A percentile compares a stretch with the other conserved stretches of the same genome.
These are phyloP conservation scores for Penicillium bovifimosum DNA, from an alignment of 495 filamentous ascomycete species.

Conservation along the genomic window DNA sequence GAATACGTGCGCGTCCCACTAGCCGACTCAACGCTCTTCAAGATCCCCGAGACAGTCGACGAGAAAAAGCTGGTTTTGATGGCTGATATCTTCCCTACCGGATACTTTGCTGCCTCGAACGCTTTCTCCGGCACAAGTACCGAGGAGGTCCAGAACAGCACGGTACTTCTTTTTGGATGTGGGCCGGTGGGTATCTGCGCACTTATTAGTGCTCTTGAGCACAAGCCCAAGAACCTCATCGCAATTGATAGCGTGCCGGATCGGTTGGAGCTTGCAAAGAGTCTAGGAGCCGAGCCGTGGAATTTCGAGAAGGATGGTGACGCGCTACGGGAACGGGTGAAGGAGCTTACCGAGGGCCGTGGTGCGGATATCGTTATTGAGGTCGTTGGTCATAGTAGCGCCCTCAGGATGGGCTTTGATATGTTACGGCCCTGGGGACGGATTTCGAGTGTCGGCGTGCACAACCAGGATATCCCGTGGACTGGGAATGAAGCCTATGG, in stretches of 20 bases:
- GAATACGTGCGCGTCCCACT: conserved; percentile 79
- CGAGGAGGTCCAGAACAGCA: conserved; percentile 52
- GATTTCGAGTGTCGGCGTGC: conserved; percentile 80
- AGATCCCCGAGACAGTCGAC: conserved; percentile 61
- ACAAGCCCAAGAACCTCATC: conserved; percentile 66
- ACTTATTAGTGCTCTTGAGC: conserved; percentile 67
- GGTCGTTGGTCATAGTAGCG: conserved; percentile 74
- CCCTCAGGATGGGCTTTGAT: conserved; percentile 74
- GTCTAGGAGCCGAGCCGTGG: conserved; percentile 71
- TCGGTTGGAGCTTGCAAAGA: conserved; percentile 63
- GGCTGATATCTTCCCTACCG: conserved; percentile 60
- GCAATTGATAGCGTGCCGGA: conserved; percentile 75
- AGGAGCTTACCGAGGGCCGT: conserved; percentile 67
- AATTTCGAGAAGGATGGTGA: conserved; percentile 66
- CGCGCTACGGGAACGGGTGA: conserved; percentile 49
- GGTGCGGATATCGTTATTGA: conserved; percentile 86
- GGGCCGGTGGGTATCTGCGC: conserved; percentile 84
- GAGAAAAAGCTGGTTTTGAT: conserved; percentile 66
- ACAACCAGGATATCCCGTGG: conserved; percentile 85
- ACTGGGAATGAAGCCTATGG: conserved; percentile 78
- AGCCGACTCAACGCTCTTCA: conserved; percentile 71
- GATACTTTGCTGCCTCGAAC: conserved; percentile 75
- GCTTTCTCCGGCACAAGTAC: conserved; percentile 57
- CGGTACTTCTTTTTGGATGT: conserved; percentile 75
- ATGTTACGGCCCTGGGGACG: conserved; percentile 79